phyloP scores from a whole-genome alignment of 2,329 filamentous ascomycete genomes.

The Cytospora paraplurivora region DNA sequence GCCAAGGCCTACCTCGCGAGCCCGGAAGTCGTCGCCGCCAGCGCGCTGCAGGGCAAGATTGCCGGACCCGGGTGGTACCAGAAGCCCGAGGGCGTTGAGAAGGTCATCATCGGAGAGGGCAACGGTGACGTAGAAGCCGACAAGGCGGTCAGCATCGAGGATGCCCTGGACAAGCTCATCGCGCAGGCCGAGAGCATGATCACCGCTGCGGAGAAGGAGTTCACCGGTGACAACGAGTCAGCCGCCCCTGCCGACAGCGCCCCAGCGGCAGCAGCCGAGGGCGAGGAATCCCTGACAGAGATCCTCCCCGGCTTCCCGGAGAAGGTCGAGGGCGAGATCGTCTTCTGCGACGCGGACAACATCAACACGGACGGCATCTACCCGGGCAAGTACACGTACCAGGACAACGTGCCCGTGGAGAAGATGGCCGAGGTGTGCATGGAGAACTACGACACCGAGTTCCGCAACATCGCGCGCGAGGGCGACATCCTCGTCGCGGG shows the following conservation, averaged over 20 bases:
- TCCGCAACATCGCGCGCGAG: slow-evolving; percentile 62
- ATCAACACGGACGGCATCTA: slow-evolving; percentile 94
- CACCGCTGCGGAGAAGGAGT: slow-evolving; percentile 51
- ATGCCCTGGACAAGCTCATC: slow-evolving; percentile 72
- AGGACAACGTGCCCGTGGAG: slow-evolving; percentile 68
- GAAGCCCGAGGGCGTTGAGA: slow-evolving; percentile 66
- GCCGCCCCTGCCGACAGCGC: background rate
- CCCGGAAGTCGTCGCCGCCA: slow-evolving; percentile 90
- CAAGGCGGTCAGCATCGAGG: slow-evolving; percentile 66
- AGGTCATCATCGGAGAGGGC: slow-evolving; percentile 72
- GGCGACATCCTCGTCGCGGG: slow-evolving; percentile 84
- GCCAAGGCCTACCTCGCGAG: slow-evolving; percentile 85
- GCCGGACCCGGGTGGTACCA: slow-evolving; percentile 77
- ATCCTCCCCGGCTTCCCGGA: slow-evolving; percentile 76
- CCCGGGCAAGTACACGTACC: slow-evolving; percentile 86
- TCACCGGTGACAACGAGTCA: background rate
- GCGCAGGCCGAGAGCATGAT: slow-evolving; percentile 67
- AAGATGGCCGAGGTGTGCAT: slow-evolving; percentile 90
- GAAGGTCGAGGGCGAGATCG: slow-evolving; percentile 79
- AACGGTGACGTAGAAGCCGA: slow-evolving; percentile 66
- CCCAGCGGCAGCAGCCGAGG: background rate
- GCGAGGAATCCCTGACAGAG: slow-evolving; percentile 17
- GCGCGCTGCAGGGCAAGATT: slow-evolving; percentile 71
- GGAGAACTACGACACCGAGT: slow-evolving; percentile 85
- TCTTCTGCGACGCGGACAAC: slow-evolving; percentile 81